phyloP scores from a whole-genome alignment of 208 protist species.

The Acanthamoeba polyphaga region DNA sequence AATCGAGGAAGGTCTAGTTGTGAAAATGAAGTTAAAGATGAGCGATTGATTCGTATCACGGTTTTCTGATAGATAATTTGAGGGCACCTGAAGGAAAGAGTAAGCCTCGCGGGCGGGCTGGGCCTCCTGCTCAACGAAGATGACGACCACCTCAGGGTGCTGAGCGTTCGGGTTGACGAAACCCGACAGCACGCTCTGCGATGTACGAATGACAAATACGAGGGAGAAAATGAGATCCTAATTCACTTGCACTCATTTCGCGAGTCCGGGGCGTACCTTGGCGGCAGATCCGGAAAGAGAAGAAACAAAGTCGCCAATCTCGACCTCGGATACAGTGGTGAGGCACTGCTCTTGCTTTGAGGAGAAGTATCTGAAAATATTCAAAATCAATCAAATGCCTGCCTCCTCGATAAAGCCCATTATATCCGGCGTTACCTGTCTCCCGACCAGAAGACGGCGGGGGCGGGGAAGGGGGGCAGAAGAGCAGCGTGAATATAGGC shows the following conservation, averaged over 20 bases:
- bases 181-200: not conserved
- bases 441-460: conserved; percentile 29
- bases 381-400: too few relatives aligned
- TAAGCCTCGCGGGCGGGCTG: conserved; percentile 20
- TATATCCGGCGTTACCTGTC: not conserved
- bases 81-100: conserved; percentile 23
- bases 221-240: not conserved
- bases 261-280: not conserved
- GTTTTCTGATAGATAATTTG: not conserved
- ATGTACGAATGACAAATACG: not conserved
- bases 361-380: not conserved
- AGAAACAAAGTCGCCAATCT: not conserved
- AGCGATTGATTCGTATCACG: not conserved
- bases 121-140: conserved; percentile 34
- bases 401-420: too few relatives aligned
- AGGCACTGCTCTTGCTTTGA: not conserved
- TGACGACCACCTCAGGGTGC: not conserved
- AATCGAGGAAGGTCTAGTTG: conserved; percentile 29
- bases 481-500: not conserved
- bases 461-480: conserved; percentile 28
- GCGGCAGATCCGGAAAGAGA: not conserved
- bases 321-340: not conserved
- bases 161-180: not conserved
- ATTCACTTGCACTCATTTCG: too few relatives aligned
- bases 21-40: not conserved